phyloP scores from a whole-genome alignment of 2,329 filamentous ascomycete species.

The Pleurostoma richardsiae region DNA sequence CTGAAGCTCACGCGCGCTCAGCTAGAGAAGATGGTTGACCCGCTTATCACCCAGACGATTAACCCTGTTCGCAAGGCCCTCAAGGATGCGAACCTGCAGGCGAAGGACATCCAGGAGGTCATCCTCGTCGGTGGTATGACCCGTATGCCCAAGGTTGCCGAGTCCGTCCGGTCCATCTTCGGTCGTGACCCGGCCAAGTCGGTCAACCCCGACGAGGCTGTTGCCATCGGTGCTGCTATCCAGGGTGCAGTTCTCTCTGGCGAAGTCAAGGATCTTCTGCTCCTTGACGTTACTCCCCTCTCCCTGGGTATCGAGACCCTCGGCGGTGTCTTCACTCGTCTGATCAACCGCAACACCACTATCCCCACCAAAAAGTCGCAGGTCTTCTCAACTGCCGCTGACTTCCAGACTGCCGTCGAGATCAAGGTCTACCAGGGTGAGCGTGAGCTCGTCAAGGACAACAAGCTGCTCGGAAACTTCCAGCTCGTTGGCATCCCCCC shows the following conservation, averaged over 20 bases:
- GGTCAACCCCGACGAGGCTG: constrained; percentile 97
- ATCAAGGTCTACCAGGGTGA: constrained; percentile 99
- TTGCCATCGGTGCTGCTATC: constrained; percentile 94
- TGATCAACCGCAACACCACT: constrained; percentile 99
- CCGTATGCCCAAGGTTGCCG: constrained; percentile 96
- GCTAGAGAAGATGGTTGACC: constrained; percentile 89
- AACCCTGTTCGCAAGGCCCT: constrained; percentile 95
- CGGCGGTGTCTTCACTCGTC: constrained; percentile 92
- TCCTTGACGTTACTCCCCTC: constrained; percentile 92
- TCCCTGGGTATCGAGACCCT: constrained; percentile 98
- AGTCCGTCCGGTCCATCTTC: constrained; percentile 96
- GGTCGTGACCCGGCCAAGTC: constrained; percentile 96
- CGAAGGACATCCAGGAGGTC: constrained; percentile 95
- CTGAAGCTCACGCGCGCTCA: constrained; percentile 86
- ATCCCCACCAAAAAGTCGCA: constrained; percentile 99
- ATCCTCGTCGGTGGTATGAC: constrained; percentile 99
- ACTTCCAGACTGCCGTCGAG: constrained; percentile 98
- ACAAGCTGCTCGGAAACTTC: constrained; percentile 99
- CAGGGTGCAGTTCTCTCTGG: constrained; percentile 95
- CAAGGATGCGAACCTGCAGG: constrained; percentile 87
- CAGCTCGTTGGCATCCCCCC: constrained; percentile 96
- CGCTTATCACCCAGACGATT: constrained; percentile 78
- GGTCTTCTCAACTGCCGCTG: constrained; percentile 93
- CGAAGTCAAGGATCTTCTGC: constrained; percentile 92
- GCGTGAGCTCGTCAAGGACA: constrained; percentile 97